phyloP scores from a whole-genome alignment of 1,139 yeast genomes.

The Pichia sp. region DNA sequence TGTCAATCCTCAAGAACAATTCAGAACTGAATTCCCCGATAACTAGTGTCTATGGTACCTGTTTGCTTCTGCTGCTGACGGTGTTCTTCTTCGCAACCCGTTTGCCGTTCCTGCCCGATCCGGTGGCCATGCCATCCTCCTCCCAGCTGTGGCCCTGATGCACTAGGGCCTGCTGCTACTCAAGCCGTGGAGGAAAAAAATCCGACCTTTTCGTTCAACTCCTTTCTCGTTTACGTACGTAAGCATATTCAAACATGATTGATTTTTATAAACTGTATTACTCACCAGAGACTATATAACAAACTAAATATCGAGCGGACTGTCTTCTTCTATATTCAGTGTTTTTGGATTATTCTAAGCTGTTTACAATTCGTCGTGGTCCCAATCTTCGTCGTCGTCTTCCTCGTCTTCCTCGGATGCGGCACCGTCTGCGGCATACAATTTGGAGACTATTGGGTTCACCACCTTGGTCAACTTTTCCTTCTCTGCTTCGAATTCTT shows the following conservation, averaged over 20 bases:
- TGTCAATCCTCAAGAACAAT: no score
- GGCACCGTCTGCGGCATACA: conserved; percentile 64
- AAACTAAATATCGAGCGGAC: not conserved
- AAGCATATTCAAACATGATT: not conserved
- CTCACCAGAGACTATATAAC: not conserved
- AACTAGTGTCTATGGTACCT: no score
- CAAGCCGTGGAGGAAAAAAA: not conserved
- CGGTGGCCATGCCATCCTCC: no score
- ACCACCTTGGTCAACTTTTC: conserved; percentile 81
- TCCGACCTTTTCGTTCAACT: no score
- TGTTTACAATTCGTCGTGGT: conserved; percentile 33
- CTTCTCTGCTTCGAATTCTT: conserved; percentile 91
- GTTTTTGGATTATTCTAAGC: no score
- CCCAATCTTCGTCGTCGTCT: conserved; percentile 35
- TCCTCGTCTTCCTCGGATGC: conserved; percentile 35
- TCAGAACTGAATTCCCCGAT: no score
- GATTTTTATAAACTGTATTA: not conserved
- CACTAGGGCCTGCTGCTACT: not conserved
- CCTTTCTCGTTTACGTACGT: not conserved
- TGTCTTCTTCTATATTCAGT: not conserved
- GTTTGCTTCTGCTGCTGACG: no score
- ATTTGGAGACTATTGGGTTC: conserved; percentile 87
- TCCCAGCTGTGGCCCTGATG: no score
- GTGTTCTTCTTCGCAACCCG: no score
- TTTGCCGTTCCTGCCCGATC: no score